These are phyloP conservation scores for Saururus chinensis DNA, from an alignment of 164 flowering plant genomes.

Conservation along the genomic window DNA sequence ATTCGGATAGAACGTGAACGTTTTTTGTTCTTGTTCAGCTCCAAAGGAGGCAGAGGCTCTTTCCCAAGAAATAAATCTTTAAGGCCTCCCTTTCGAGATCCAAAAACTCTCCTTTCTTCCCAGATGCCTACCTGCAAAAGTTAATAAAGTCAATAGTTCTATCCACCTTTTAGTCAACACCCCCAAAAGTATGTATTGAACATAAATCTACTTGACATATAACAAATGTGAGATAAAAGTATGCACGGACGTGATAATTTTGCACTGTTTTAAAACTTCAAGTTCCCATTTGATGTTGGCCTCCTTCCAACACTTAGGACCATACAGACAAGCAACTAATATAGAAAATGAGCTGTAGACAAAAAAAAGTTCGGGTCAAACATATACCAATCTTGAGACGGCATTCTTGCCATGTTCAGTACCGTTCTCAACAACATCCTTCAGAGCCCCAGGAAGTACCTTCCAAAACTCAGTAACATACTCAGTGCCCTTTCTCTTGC, in stretches of 20 bases:
- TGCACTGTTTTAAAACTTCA: too few relatives aligned
- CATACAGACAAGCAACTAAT: too few relatives aligned
- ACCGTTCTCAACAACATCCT: constrained; percentile 51
- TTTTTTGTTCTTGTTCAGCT: constrained; percentile 62
- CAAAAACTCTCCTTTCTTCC: constrained; percentile 95
- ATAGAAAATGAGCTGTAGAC: too few relatives aligned
- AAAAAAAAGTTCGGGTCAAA: not conserved
- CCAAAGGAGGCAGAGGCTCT: constrained; percentile 66
- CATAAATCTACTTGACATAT: not conserved
- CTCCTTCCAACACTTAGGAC: too few relatives aligned
- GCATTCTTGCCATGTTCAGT: constrained; percentile 72
- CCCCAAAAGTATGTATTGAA: too few relatives aligned
- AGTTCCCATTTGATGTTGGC: too few relatives aligned
- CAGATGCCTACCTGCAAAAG: constrained; percentile 64
- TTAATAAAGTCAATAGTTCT: too few relatives aligned
- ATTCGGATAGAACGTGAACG: constrained; percentile 72
- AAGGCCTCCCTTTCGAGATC: constrained; percentile 58
- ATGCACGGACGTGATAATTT: too few relatives aligned
- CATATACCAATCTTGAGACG: constrained; percentile 75
- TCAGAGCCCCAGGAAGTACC: constrained; percentile 86
- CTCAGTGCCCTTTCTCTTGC: constrained; percentile 92
- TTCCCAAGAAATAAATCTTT: constrained; percentile 73
- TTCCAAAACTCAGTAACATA: constrained; percentile 90
- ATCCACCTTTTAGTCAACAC: not conserved
- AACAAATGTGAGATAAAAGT: too few relatives aligned